Evolutionary conservation across 495 filamentous ascomycete species (phyloP), one percentile per base, ranked within the genome.

Genomic region (Tuber melanosporum): DNA sequence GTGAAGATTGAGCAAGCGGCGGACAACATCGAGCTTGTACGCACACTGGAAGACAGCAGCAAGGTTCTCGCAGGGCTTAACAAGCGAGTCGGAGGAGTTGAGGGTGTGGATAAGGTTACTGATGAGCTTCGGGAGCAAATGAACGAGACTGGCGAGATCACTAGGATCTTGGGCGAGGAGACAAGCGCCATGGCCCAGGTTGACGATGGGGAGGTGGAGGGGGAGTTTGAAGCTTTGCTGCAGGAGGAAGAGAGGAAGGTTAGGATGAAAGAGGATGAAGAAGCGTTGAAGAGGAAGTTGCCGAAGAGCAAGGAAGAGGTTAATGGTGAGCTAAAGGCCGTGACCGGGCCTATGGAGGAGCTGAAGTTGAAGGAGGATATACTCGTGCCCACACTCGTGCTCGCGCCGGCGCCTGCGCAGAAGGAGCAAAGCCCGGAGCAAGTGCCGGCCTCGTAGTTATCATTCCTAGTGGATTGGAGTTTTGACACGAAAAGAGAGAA

Each of bases 131-230:
- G 90, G 32, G 91, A 95, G 76, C 90, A 97, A 86, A 96, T 94
- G 89, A 87, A 85, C 62, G 90, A 89, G 81, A 91, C 92, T 47
- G 93, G 97, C 80, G 96, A 97, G 85, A 88, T 98, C 41, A 90
- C 91, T 72, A 88, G 86, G 77, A 90, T 93, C 70, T 47, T 80
- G 42, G 89, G 89, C 41, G 92, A 94, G 80, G 85, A 83, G 44
- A 36, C 26, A 17, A 86, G 85, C 1, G 83, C 81, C 9, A 82
- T 79, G 6, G 87, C 85, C 17, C 87, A 87, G 22, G 87, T 94
- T 73, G 94, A 97, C 82, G 95, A 97, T 83, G 70, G 81, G 26
- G 94, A 95, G 84, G 90, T 98, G 73, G 94, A 97, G 75, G 93
- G 94, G 66, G 95, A 97, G 86, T 87, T 98, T 43, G 91, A 92